A percentile compares a stretch with the other conserved stretches of the same genome.
Conservation (phyloP, 192 early-diverging fungal genomes). For the Dissophora globulifera region DNA sequence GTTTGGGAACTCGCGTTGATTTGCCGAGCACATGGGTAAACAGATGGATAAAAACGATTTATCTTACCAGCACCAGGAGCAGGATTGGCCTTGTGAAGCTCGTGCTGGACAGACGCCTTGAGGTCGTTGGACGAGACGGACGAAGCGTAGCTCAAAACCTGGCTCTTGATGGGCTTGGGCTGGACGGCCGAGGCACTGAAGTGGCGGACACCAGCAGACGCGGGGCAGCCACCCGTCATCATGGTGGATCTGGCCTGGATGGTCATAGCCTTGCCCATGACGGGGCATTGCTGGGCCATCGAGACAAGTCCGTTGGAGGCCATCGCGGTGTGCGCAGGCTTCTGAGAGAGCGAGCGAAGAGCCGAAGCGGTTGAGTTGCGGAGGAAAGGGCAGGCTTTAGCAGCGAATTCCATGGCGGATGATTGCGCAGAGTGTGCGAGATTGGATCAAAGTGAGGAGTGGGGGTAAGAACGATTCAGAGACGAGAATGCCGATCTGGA, state of each 20-base stretch:
- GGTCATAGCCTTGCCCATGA: constrained; percentile 82
- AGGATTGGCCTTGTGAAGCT: constrained; percentile 49
- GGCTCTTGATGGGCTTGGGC: constrained; percentile 44
- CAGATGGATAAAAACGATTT: neutral
- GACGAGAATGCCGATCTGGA: neutral
- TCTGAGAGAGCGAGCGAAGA: constrained; percentile 68
- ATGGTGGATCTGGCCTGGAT: constrained; percentile 67
- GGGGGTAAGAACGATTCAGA: neutral
- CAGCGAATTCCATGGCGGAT: constrained; percentile 42
- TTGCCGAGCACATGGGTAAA: no score
- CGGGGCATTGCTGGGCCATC: constrained; percentile 78
- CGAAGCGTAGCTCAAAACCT: constrained; percentile 48
- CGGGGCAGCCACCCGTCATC: constrained; percentile 70
- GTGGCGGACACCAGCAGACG: constrained; percentile 38
- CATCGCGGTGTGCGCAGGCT: constrained; percentile 43
- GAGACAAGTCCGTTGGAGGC: constrained; percentile 58
- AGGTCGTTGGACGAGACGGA: constrained; percentile 41
- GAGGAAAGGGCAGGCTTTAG: constrained; percentile 81
- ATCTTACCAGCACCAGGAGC: constrained; percentile 46
- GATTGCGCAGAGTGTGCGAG: neutral
- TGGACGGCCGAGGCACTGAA: constrained; percentile 50
- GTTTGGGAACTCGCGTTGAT: no score
- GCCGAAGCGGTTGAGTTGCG: constrained; percentile 74
- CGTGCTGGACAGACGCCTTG: constrained; percentile 40
- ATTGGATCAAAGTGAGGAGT: neutral